Evolutionary conservation across 2,329 filamentous ascomycete genomes (phyloP), one percentile per base, ranked within the genome.

Genomic region (Keithomyces neogunnii): DNA sequence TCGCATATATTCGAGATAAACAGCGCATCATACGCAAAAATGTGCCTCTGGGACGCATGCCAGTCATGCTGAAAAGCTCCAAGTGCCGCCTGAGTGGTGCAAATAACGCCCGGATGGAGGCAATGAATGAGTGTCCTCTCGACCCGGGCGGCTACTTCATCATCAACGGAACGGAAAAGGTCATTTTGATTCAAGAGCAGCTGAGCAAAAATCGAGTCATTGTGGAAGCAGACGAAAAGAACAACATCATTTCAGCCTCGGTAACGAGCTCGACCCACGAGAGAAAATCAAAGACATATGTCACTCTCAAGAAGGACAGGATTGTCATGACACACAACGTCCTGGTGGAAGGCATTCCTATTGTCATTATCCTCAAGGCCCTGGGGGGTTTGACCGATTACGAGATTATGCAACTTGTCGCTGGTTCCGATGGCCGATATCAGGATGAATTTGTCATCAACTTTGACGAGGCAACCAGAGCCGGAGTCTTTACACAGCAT

Each of bases 121-220:
- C 85, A 47, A 85, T 97, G 76, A 93, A 95, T 63, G 93, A 99
- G 71, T 99, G 93, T 63, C 89, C 93, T 11, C 76, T 99, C 40
- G 93, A 99, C 64, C 93, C 95, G 1, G 93, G 93, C 56, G 93
- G 93, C 49, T 99, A 99, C 68, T 99, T 99, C 63, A 93, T 99
- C 62, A 90, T 97, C 58, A 89, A 92, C 61, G 93, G 93, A 45
- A 96, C 95, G 26, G 93, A 99, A 68, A 99, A 99, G 74, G 93
- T 99, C 60, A 99, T 99, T 63, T 74, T 99, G 43, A 95, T 99
- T 11, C 93, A 99, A 69, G 95, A 99, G 66, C 93, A 99, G 71
- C 75, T 99, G 65, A 99, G 93, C 78, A 99, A 99, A 79, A 99
- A 99, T 70, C 84, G 93, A 73, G 88, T 99, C 62, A 96, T 99